Percentiles rank a stretch among this genome's conserved stretches.
Conservation (phyloP, 2,329 filamentous ascomycete genomes). For the Ambrosiella xylebori region DNA sequence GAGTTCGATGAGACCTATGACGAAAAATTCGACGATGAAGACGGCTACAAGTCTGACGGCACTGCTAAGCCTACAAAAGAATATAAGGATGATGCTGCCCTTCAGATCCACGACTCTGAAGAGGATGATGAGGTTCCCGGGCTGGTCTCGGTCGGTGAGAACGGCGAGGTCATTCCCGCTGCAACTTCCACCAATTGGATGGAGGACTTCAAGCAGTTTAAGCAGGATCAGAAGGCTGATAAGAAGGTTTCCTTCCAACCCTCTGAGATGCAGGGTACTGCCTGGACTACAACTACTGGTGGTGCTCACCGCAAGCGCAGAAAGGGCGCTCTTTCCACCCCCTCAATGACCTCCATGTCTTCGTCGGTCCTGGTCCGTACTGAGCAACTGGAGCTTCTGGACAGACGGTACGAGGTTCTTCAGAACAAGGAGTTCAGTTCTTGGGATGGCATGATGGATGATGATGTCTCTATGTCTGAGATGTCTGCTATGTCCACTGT, state of each 20-base stretch:
- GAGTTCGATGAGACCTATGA: constrained; percentile 58
- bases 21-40: constrained; percentile 43
- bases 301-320: constrained; percentile 81
- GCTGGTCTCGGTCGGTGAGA: constrained; percentile 32
- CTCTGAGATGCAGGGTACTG: constrained; percentile 50
- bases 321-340: constrained; percentile 80
- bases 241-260: constrained; percentile 26
- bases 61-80: constrained; percentile 62
- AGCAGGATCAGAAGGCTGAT: constrained; percentile 51
- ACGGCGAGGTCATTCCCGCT: constrained; percentile 21
- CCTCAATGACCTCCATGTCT: constrained; percentile 80
- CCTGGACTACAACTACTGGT: constrained; percentile 59
- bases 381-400: constrained; percentile 68
- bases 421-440: constrained; percentile 52
- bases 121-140: constrained; percentile 26
- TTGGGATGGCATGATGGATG: constrained; percentile 21
- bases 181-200: constrained; percentile 68
- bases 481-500: constrained; percentile 44
- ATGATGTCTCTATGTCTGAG: constrained; percentile 33
- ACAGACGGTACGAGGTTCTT: constrained; percentile 80
- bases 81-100: constrained; percentile 24
- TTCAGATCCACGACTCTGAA: constrained; percentile 6
- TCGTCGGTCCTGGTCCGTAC: constrained; percentile 76
- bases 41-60: constrained; percentile 87
- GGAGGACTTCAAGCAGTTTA: constrained; percentile 85